A percentile compares a stretch with the other conserved stretches of the same genome.
Evolutionary conservation across 352 stramenopile species (phyloP).

Genomic region (Phytopythium vexans): DNA sequence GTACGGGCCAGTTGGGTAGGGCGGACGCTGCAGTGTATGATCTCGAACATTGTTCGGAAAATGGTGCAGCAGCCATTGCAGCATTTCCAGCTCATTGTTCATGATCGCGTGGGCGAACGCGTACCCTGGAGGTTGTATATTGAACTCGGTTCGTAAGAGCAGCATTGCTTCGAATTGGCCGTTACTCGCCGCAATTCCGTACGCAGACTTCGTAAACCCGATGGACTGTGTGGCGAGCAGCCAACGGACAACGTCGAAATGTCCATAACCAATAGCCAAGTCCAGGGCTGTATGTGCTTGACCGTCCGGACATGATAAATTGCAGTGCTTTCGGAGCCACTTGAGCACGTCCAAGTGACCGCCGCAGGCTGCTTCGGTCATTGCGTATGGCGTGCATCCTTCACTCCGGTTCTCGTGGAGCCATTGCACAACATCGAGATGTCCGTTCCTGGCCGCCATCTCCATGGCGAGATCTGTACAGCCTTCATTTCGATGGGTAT

Average conservation of each 20-base stretch:
- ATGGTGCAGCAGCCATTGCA: constrained; percentile 13
- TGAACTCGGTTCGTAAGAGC: constrained; percentile 1
- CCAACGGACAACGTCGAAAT: constrained; percentile 1
- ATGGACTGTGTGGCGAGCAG: constrained; percentile 1
- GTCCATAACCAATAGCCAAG: constrained; percentile 1
- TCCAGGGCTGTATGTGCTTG: constrained; percentile 1
- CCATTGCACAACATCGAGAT: constrained; percentile 5
- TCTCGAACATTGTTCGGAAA: not conserved
- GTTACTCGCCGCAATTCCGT: not conserved
- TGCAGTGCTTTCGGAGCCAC: constrained; percentile 19
- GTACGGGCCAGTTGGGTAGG: no score
- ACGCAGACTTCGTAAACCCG: not conserved
- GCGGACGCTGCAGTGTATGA: no score
- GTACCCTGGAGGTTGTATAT: not conserved
- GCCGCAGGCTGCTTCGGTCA: constrained; percentile 11
- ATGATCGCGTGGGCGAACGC: not conserved
- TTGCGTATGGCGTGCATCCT: constrained; percentile 2
- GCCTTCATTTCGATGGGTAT: constrained; percentile 5
- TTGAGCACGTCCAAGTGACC: constrained; percentile 17
- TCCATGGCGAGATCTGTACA: constrained; percentile 6
- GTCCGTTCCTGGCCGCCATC: not conserved
- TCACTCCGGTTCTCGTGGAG: constrained; percentile 6
- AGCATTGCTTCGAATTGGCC: constrained; percentile 7
- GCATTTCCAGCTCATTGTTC: constrained; percentile 20
- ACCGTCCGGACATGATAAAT: constrained; percentile 14